These are phyloP conservation scores for Lathyrus sativus DNA, from an alignment of 306 rosid genomes.

Conservation along the genomic window DNA sequence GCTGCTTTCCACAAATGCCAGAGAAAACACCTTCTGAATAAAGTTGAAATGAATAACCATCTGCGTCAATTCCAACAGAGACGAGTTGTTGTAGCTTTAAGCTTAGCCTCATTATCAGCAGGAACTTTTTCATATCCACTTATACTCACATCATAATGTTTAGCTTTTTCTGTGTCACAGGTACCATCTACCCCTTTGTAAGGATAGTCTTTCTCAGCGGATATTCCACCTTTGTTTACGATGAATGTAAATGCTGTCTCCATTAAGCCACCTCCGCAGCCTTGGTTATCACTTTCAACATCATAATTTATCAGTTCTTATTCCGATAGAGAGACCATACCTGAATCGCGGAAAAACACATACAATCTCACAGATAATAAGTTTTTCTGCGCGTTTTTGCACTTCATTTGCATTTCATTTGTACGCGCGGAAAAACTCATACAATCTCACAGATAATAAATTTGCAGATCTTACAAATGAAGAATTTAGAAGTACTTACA, in stretches of 20 bases:
- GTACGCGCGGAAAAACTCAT: slow-evolving; percentile 54
- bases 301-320: slow-evolving; percentile 80
- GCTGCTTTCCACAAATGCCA: slow-evolving; percentile 53
- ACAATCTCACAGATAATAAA: slow-evolving; percentile 62
- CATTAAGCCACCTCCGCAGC: slow-evolving; percentile 76
- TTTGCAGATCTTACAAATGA: slow-evolving; percentile 72
- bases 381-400: too few relatives aligned
- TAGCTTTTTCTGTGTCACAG: slow-evolving; percentile 43
- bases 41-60: slow-evolving; percentile 53
- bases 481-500: slow-evolving; percentile 48
- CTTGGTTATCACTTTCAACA: slow-evolving; percentile 49
- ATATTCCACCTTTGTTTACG: slow-evolving; percentile 47
- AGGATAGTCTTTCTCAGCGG: slow-evolving; percentile 52
- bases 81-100: slow-evolving; percentile 76
- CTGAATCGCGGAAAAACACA: too few relatives aligned
- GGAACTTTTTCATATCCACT: slow-evolving; percentile 64
- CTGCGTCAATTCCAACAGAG: slow-evolving; percentile 65
- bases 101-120: slow-evolving; percentile 45
- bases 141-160: slow-evolving; percentile 40
- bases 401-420: too few relatives aligned
- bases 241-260: slow-evolving; percentile 64
- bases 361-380: too few relatives aligned
- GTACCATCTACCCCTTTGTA: slow-evolving; percentile 48
- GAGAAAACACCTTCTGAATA: slow-evolving; percentile 63
- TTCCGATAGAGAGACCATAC: slow-evolving; percentile 61